Evolutionary conservation across 768 basidiomycete species (phyloP).

Genomic region (Zangia roseola): DNA sequence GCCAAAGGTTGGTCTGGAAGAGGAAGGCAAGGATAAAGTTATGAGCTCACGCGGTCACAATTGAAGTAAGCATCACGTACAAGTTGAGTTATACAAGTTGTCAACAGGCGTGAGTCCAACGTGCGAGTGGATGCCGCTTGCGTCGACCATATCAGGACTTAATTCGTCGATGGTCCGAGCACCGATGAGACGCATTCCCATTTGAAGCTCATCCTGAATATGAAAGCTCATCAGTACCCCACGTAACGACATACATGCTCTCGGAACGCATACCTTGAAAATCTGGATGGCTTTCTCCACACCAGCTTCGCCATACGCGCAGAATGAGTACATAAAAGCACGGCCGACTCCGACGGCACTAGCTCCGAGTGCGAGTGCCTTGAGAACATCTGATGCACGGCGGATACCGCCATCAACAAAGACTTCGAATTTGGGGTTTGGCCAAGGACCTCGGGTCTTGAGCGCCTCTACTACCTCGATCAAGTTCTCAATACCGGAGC

Average conservation of each 20-base stretch:
- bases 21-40: not conserved
- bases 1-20: slow-evolving; percentile 31
- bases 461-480: slow-evolving; percentile 76
- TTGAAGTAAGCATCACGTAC: slow-evolving; percentile 22
- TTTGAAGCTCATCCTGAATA: slow-evolving; percentile 86
- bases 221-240: slow-evolving; percentile 48
- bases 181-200: slow-evolving; percentile 93
- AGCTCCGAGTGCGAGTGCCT: slow-evolving; percentile 80
- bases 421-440: slow-evolving; percentile 76
- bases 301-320: slow-evolving; percentile 83
- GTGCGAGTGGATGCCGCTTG: slow-evolving; percentile 39
- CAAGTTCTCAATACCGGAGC: slow-evolving; percentile 81
- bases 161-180: slow-evolving; percentile 76
- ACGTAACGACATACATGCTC: slow-evolving; percentile 25
- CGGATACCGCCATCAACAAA: slow-evolving; percentile 93
- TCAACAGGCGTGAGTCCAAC: slow-evolving; percentile 28
- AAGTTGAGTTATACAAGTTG: slow-evolving; percentile 31
- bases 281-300: slow-evolving; percentile 81
- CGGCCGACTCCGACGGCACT: slow-evolving; percentile 80
- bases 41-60: not conserved
- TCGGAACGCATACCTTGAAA: slow-evolving; percentile 52
- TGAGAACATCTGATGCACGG: slow-evolving; percentile 82
- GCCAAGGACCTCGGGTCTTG: slow-evolving; percentile 65
- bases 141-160: slow-evolving; percentile 83
- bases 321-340: slow-evolving; percentile 84